phyloP scores from a whole-genome alignment of 768 basidiomycete species.

The Collybia sordida region DNA sequence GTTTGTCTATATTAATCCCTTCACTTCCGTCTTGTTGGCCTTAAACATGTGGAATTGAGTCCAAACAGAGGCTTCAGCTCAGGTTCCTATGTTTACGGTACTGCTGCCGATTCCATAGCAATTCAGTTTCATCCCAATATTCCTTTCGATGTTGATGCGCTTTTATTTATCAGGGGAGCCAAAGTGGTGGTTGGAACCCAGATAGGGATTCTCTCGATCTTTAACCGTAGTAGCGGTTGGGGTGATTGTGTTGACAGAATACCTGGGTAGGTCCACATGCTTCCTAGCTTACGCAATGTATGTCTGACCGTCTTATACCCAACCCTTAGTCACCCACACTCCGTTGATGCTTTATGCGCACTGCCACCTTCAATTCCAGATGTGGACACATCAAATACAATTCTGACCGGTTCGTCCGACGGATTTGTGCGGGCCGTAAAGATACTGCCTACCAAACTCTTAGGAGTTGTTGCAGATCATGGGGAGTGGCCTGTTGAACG shows the following conservation, averaged over 20 bases:
- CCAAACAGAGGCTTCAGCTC: not conserved
- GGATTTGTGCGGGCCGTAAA: slow-evolving; percentile 87
- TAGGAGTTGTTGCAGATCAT: slow-evolving; percentile 90
- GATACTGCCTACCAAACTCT: slow-evolving; percentile 83
- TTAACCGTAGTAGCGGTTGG: slow-evolving; percentile 86
- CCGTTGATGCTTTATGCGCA: slow-evolving; percentile 82
- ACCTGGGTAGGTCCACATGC: slow-evolving; percentile 59
- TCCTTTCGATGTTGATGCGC: slow-evolving; percentile 10
- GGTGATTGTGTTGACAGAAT: slow-evolving; percentile 90
- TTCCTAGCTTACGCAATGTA: not conserved
- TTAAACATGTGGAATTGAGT: not conserved
- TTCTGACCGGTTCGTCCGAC: slow-evolving; percentile 91
- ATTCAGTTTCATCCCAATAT: slow-evolving; percentile 3
- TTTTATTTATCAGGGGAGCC: slow-evolving; percentile 45
- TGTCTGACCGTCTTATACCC: slow-evolving; percentile 8
- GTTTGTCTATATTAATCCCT: slow-evolving; percentile 7
- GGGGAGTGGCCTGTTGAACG: slow-evolving; percentile 92
- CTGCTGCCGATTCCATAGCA: not conserved
- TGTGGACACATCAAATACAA: slow-evolving; percentile 62
- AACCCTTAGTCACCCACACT: slow-evolving; percentile 77
- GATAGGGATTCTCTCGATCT: slow-evolving; percentile 84
- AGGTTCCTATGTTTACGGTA: not conserved
- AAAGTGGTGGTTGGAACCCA: slow-evolving; percentile 91
- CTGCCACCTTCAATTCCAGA: slow-evolving; percentile 63
- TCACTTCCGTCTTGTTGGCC: not conserved